Base-by-base conservation (phyloP, 305 asterid genomes). In the Fraxinus floribunda region DNA sequence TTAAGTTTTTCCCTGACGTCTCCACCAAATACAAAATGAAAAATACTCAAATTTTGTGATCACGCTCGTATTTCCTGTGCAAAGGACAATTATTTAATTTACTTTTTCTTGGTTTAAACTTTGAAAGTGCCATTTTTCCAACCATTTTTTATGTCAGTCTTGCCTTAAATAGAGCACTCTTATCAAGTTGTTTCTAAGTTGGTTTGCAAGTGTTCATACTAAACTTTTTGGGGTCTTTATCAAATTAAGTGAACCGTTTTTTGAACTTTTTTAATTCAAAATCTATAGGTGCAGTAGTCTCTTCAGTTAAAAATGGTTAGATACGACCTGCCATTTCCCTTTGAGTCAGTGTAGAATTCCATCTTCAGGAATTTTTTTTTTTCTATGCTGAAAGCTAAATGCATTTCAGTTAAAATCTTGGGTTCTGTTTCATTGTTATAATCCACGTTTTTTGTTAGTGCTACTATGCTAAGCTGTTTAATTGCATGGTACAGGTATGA, bases 401-500 rank as follows among this genome's bases (percentile, higher is more conserved):
- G 35, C 22, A 22, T 41, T 46, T 64, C 15, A 64, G 35, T 24
- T 64, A 64, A 64, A 64, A 57, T 64, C 34, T 24, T 20, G 73
- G 73, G 34, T 64, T 24, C 73, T 9, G 16, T 64, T 64, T 57
- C 68, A 18, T 57, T 57, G 11, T 18, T 18, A 20, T 57, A 57
- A 57, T 57, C 68, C 68, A 64, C 5, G 30, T 44, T 22, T 80
- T 71, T 32, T 46, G 8, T 32, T 3, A 18, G 10, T 49, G 66
- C 41, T n/a, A 32, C 39, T 57, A 15, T 81, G 83, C 77, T 78
- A 44, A 83, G 24, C 18, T 72, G 16, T 79, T 81, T 78, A 80
- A 78, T 78, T 29, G 77, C 84, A 68, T 84, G 73, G 60, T 85
- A 82, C 94, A 95, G 99, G 86, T 96, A 94, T 78, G 97, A 92